phyloP scores from a whole-genome alignment of 1,284 basidiomycete species.

The Ganoderma boninense region DNA sequence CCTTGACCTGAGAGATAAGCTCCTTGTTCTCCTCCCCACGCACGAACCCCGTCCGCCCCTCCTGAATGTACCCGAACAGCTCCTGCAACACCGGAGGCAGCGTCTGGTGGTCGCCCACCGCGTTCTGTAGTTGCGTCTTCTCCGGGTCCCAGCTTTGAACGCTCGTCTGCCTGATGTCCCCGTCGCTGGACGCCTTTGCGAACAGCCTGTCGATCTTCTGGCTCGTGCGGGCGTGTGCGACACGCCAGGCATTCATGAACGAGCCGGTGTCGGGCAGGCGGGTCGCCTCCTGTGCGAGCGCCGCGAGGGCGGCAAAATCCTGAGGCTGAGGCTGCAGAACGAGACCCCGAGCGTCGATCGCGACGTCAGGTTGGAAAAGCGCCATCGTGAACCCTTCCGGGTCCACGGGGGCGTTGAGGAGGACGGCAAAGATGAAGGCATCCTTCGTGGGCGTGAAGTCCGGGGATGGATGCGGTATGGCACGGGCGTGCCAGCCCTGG shows the following conservation, averaged over 20 bases:
- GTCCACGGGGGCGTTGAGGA: constrained; percentile 49
- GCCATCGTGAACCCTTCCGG: constrained; percentile 54
- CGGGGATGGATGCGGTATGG: constrained; percentile 42
- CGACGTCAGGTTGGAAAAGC: constrained; percentile 49
- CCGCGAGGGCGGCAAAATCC: constrained; percentile 47
- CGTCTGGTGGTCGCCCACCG: constrained; percentile 44
- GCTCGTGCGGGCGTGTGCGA: constrained; percentile 43
- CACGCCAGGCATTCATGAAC: constrained; percentile 54
- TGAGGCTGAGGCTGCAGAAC: constrained; percentile 43
- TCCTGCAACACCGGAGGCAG: constrained; percentile 50
- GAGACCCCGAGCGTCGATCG: constrained; percentile 50
- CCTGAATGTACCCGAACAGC: constrained; percentile 42
- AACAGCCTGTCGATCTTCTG: constrained; percentile 52
- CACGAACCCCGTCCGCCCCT: constrained; percentile 20
- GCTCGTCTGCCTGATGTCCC: constrained; percentile 45
- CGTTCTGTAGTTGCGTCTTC: constrained; percentile 44
- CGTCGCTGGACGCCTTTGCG: constrained; percentile 32
- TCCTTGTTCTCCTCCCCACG: constrained; percentile 41
- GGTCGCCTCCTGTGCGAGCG: constrained; percentile 41
- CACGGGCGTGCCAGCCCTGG: constrained; percentile 46
- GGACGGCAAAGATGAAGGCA: constrained; percentile 46
- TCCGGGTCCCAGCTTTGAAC: constrained; percentile 53
- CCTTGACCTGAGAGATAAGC: constrained; percentile 46
- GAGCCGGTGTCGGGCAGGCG: constrained; percentile 42
- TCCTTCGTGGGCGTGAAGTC: constrained; percentile 45